phyloP scores from a whole-genome alignment of 371 early-diverging fungal genomes.

The Thermomucor indicae-seudaticae region DNA sequence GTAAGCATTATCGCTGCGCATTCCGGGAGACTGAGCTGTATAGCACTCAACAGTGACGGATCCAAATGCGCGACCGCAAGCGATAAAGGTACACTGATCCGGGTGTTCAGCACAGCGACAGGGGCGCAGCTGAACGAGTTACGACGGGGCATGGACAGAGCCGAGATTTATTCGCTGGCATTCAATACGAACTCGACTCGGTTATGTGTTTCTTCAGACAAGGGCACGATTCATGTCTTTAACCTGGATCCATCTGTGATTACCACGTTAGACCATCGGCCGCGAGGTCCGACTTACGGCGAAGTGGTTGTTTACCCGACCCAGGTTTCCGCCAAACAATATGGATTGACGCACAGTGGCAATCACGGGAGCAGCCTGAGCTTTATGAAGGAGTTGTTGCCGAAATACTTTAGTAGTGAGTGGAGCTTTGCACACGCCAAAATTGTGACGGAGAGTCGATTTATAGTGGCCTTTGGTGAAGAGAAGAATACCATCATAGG shows the following conservation, averaged over 20 bases:
- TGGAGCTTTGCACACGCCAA: conserved; percentile 92
- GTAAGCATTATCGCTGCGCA: conserved; percentile 86
- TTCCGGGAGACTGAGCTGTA: conserved; percentile 64
- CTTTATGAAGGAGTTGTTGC: conserved; percentile 87
- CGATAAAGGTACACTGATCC: conserved; percentile 87
- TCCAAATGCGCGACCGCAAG: conserved; percentile 79
- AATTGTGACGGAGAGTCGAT: conserved; percentile 74
- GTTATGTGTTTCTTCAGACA: conserved; percentile 85
- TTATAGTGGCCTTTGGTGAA: conserved; percentile 77
- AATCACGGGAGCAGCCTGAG: conserved; percentile 59
- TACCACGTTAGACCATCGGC: conserved; percentile 31
- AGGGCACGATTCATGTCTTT: conserved; percentile 93
- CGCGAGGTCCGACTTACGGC: conserved; percentile 56
- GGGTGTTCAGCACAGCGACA: conserved; percentile 80
- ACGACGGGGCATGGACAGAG: conserved; percentile 85
- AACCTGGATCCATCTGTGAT: conserved; percentile 66
- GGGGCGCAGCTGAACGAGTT: conserved; percentile 81
- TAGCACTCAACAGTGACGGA: conserved; percentile 78
- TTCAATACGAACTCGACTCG: conserved; percentile 78
- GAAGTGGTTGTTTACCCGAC: conserved; percentile 36
- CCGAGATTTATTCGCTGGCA: conserved; percentile 85
- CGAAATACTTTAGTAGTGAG: conserved; percentile 91
- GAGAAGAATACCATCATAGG: conserved; percentile 71
- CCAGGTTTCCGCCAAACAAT: conserved; percentile 18
- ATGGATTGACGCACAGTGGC: conserved; percentile 39